Conservation (phyloP, 2,329 filamentous ascomycete species). For the Fusarium oxysporum region DNA sequence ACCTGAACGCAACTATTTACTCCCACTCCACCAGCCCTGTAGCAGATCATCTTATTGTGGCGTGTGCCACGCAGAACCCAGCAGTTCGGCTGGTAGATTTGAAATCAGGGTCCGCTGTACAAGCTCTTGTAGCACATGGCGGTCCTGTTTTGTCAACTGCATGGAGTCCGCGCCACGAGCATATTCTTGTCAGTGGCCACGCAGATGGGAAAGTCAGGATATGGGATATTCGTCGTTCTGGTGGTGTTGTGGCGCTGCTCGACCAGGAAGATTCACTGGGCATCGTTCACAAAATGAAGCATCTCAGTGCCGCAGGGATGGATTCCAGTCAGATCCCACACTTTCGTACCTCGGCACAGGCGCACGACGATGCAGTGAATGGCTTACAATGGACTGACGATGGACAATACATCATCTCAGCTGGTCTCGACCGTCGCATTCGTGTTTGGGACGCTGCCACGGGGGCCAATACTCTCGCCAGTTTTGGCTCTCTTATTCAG, state of each 20-base stretch:
- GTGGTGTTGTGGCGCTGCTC: constrained; percentile 79
- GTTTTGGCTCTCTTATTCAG: constrained; percentile 84
- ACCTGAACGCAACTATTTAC: constrained; percentile 76
- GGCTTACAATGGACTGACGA: constrained; percentile 87
- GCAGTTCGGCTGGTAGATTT: constrained; percentile 87
- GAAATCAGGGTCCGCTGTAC: constrained; percentile 79
- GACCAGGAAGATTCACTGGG: constrained; percentile 88
- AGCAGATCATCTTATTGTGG: constrained; percentile 80
- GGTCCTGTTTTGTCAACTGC: constrained; percentile 75
- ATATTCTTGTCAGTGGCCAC: constrained; percentile 86
- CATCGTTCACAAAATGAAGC: constrained; percentile 59
- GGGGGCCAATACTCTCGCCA: constrained; percentile 87
- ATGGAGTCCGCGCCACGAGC: constrained; percentile 85
- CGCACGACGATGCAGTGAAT: constrained; percentile 86
- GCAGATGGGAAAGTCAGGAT: constrained; percentile 85
- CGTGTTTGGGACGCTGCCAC: constrained; percentile 87
- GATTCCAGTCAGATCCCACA: constrained; percentile 48
- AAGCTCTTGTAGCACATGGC: constrained; percentile 76
- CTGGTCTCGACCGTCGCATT: constrained; percentile 85
- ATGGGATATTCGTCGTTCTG: constrained; percentile 88
- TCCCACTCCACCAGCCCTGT: constrained; percentile 82
- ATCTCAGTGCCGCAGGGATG: constrained; percentile 48
- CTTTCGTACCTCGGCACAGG: constrained; percentile 66
- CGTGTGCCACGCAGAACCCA: constrained; percentile 88
- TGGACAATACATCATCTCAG: constrained; percentile 79